Conservation (phyloP, 495 filamentous ascomycete species). For the Aspergillus avenaceus region DNA sequence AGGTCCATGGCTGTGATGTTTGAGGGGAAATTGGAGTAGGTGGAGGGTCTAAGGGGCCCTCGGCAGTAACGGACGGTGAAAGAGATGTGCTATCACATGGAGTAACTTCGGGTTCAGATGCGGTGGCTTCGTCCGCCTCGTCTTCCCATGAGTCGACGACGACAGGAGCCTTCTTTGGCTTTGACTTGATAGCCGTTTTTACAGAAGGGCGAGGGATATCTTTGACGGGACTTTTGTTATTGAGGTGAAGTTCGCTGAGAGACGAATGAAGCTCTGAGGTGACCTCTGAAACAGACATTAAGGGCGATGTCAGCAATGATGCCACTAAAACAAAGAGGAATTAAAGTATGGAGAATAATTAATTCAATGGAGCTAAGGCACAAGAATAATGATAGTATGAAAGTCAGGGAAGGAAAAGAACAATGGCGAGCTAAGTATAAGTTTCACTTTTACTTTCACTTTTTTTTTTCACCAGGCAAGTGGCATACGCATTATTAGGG, state of each 20-base stretch:
- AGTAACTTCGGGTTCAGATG: slow-evolving; percentile 32
- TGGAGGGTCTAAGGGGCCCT: slow-evolving; percentile 49
- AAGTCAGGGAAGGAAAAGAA: background rate
- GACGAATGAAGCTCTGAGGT: slow-evolving; percentile 41
- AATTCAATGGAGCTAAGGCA: no score
- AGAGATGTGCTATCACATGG: slow-evolving; percentile 16
- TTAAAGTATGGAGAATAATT: background rate
- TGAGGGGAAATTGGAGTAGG: slow-evolving; percentile 58
- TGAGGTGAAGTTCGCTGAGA: slow-evolving; percentile 42
- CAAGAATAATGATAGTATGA: background rate
- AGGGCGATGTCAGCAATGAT: slow-evolving; percentile 6
- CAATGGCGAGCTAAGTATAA: background rate
- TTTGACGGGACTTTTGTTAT: slow-evolving; percentile 29
- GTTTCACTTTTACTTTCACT: background rate
- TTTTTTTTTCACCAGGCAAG: no score
- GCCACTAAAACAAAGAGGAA: background rate
- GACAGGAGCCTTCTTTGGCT: slow-evolving; percentile 28
- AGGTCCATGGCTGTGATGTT: slow-evolving; percentile 26
- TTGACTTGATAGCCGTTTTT: slow-evolving; percentile 1
- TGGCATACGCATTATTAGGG: no score
- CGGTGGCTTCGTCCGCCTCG: slow-evolving; percentile 52
- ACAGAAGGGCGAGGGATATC: slow-evolving; percentile 29
- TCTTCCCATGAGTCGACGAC: slow-evolving; percentile 88
- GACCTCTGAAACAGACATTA: slow-evolving; percentile 20
- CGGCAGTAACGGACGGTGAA: slow-evolving; percentile 32